A percentile compares a stretch with the other conserved stretches of the same genome.
phyloP scores from a whole-genome alignment of 345 rosid species.

The Salix koriyanagi region DNA sequence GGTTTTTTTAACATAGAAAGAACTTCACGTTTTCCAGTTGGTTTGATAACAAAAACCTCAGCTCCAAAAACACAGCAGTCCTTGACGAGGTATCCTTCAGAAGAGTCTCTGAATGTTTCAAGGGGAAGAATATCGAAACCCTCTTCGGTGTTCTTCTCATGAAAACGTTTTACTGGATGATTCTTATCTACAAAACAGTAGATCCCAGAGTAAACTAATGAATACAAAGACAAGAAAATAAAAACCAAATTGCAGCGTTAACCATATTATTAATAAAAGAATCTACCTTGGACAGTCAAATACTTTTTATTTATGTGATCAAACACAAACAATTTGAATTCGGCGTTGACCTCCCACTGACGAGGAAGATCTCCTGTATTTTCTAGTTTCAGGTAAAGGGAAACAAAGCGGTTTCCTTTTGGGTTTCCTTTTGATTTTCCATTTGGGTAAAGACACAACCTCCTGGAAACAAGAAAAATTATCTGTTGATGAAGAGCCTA shows the following conservation, averaged over 20 bases:
- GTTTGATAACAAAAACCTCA: neutral
- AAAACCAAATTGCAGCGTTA: too few relatives aligned
- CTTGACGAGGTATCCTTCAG: neutral
- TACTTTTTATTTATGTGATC: neutral
- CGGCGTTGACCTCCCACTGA: neutral
- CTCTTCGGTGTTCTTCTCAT: neutral
- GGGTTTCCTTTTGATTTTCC: slow-evolving; percentile 12
- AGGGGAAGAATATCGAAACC: neutral
- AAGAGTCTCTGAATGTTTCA: neutral
- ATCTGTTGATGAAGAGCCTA: neutral
- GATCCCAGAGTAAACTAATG: too few relatives aligned
- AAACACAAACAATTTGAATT: neutral
- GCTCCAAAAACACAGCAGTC: neutral
- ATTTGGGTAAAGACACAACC: slow-evolving; percentile 27
- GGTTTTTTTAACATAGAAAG: neutral
- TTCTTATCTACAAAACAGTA: neutral
- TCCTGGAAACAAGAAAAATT: slow-evolving; percentile 18
- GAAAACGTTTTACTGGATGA: neutral
- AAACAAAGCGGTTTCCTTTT: slow-evolving; percentile 9
- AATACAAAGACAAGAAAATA: too few relatives aligned
- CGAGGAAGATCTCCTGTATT: neutral
- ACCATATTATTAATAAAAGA: too few relatives aligned
- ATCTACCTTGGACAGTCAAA: neutral
- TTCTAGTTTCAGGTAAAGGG: too few relatives aligned
- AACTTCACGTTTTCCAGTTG: neutral